Conservation (phyloP, 2,329 filamentous ascomycete species). For the Curvularia sp. region DNA sequence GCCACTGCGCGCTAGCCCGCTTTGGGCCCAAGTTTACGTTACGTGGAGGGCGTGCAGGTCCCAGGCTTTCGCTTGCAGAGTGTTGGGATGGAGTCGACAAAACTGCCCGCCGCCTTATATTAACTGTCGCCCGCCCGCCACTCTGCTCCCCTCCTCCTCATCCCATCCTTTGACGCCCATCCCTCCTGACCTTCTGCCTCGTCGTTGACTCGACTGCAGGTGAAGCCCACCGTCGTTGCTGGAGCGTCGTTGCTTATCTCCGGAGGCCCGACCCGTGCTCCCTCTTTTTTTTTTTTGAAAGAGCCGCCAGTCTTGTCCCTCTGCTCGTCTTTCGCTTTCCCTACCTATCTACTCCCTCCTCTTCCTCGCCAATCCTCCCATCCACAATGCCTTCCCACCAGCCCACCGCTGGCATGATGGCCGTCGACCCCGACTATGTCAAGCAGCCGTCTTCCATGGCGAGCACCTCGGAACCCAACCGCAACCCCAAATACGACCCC, state of each 20-base stretch:
- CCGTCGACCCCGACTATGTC: constrained; percentile 58
- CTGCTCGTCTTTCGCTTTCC: constrained; percentile 24
- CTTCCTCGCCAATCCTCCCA: constrained; percentile 6
- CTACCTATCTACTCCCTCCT: constrained; percentile 5
- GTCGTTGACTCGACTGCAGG: constrained; percentile 30
- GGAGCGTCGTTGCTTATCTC: constrained; percentile 17
- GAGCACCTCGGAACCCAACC: constrained; percentile 60
- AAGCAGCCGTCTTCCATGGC: constrained; percentile 57
- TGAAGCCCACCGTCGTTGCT: constrained; percentile 30
- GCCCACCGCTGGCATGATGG: constrained; percentile 55
- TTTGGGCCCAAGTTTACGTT: constrained; percentile 27
- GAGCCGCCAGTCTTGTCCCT: constrained; percentile 23
- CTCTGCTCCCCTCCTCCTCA: constrained; percentile 12
- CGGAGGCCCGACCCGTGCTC: constrained; percentile 28
- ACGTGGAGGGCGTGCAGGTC: constrained; percentile 41
- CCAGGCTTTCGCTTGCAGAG: constrained; percentile 41
- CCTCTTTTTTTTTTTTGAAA: constrained; percentile 16
- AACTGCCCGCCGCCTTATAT: constrained; percentile 23
- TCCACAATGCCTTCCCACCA: constrained; percentile 60
- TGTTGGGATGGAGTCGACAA: constrained; percentile 24
- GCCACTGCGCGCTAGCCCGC: constrained; percentile 23
- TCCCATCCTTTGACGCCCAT: constrained; percentile 15
- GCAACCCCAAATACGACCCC: constrained; percentile 60
- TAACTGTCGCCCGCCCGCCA: constrained; percentile 12
- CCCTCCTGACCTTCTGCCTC: constrained; percentile 28